phyloP scores from a whole-genome alignment of 2,329 filamentous ascomycete species.

The Dactylonectria estremocensis region DNA sequence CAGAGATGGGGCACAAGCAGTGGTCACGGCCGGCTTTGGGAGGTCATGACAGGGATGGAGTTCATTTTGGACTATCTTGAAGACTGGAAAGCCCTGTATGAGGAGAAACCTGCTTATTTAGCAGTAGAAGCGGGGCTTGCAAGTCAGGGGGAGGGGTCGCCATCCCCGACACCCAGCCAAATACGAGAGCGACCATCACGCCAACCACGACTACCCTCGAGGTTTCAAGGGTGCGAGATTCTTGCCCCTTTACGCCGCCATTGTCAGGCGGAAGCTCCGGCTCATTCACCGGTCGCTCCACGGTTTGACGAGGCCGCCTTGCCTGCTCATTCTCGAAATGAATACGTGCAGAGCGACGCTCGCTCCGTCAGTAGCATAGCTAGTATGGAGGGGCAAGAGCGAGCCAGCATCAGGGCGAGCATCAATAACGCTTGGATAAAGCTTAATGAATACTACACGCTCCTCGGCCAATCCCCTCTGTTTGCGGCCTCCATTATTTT shows the following conservation, averaged over 20 bases:
- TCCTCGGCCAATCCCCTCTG: conserved; percentile 22
- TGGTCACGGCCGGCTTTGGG: conserved; percentile 23
- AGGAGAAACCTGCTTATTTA: conserved; percentile 21
- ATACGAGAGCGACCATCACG: background rate
- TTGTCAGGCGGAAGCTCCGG: conserved; percentile 14
- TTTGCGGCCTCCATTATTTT: conserved; percentile 27
- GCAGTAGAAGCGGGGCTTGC: conserved; percentile 11
- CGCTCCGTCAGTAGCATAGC: conserved; percentile 14
- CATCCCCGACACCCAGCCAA: background rate
- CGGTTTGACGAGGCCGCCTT: conserved; percentile 24
- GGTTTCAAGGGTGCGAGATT: background rate
- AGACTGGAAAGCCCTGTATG: conserved; percentile 24
- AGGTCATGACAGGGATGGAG: conserved; percentile 27
- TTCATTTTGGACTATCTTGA: conserved; percentile 26
- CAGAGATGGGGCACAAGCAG: conserved; percentile 25
- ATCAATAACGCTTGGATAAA: conserved; percentile 20
- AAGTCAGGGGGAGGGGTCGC: conserved; percentile 6
- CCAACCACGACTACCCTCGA: background rate
- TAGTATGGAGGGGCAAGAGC: background rate
- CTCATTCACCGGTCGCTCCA: conserved; percentile 7
- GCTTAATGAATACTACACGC: conserved; percentile 28
- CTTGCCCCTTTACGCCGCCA: background rate
- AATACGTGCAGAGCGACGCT: conserved; percentile 25
- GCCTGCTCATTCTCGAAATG: conserved; percentile 22
- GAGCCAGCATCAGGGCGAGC: background rate